Conservation (phyloP, 176 grass and related monocot species). For the Carex pumila region DNA sequence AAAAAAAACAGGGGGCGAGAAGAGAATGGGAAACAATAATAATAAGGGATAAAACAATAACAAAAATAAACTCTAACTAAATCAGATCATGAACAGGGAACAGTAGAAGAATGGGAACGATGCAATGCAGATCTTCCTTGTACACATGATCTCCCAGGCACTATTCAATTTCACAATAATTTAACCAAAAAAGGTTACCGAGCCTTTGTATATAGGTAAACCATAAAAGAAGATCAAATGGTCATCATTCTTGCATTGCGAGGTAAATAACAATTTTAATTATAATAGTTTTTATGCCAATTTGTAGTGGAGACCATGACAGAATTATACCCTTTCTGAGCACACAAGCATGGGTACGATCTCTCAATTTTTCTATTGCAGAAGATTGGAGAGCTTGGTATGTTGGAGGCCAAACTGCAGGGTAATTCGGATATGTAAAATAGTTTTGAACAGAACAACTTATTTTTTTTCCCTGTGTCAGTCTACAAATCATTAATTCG, state of each 20-base stretch:
- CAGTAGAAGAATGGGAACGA: conserved; percentile 23
- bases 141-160: background rate
- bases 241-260: background rate
- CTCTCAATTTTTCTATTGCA: conserved; percentile 36
- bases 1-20: background rate
- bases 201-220: conserved; percentile 30
- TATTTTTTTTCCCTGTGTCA: background rate
- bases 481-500: background rate
- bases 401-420: conserved; percentile 31
- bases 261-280: background rate
- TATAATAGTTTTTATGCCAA: background rate
- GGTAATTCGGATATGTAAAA: background rate
- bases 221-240: background rate
- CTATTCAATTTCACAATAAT: conserved; percentile 21
- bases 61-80: background rate
- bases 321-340: conserved; percentile 19
- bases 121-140: conserved; percentile 21
- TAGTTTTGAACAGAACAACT: background rate
- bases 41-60: background rate
- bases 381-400: conserved; percentile 47
- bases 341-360: conserved; percentile 41
- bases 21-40: background rate
- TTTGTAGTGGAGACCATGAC: conserved; percentile 38
- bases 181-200: conserved; percentile 31
- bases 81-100: conserved; percentile 20